Evolutionary conservation across 192 early-diverging fungal species (phyloP).

Genomic region (Coemansia pectinata): DNA sequence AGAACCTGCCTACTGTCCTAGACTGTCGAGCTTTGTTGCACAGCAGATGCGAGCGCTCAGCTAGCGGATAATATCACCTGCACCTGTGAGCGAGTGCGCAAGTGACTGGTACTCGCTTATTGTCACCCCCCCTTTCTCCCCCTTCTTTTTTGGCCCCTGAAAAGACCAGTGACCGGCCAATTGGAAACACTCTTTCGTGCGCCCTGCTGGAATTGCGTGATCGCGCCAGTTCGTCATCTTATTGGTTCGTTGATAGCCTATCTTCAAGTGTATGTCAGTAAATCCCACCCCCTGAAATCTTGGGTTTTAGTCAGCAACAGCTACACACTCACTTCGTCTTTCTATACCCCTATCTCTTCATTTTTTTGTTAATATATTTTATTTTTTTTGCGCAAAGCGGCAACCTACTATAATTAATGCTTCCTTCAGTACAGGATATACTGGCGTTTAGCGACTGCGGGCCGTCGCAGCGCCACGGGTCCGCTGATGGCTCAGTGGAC

Average conservation of each 20-base stretch:
- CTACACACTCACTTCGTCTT: background rate
- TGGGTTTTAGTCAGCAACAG: slow-evolving; percentile 1
- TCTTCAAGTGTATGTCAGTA: background rate
- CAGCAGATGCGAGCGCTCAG: slow-evolving; percentile 5
- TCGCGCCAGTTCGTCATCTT: slow-evolving; percentile 1
- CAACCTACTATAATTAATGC: slow-evolving; percentile 21
- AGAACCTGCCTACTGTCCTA: slow-evolving; percentile 23
- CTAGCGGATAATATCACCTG: background rate
- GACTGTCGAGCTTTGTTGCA: slow-evolving; percentile 16
- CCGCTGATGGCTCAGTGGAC: background rate
- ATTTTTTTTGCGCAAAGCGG: slow-evolving; percentile 9
- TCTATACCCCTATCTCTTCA: background rate
- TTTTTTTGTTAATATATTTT: slow-evolving; percentile 5
- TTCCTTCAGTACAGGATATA: slow-evolving; percentile 46
- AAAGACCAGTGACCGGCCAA: background rate
- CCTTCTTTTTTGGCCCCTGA: background rate
- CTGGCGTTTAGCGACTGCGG: slow-evolving; percentile 33
- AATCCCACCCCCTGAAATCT: slow-evolving; percentile 1
- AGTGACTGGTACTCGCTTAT: background rate
- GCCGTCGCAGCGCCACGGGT: background rate
- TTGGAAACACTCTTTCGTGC: background rate
- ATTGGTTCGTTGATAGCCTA: slow-evolving; percentile 3
- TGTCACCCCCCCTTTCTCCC: background rate
- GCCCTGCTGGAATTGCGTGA: slow-evolving; percentile 20
- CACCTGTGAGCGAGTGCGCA: background rate